Conservation (phyloP, 192 early-diverging fungal genomes). For the Linnemannia hyalina region DNA sequence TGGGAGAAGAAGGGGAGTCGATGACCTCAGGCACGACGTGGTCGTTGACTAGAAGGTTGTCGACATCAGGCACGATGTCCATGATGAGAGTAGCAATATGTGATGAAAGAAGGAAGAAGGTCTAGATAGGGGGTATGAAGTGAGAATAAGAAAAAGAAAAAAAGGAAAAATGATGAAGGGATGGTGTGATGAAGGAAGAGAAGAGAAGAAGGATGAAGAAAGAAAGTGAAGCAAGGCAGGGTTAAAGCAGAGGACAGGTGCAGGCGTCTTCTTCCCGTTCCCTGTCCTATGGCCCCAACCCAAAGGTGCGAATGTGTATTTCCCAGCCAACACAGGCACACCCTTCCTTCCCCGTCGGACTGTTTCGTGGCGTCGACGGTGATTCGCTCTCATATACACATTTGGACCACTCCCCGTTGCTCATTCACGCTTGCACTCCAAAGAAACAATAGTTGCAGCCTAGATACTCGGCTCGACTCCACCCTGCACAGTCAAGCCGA, state of each 20-base stretch:
- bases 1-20: slow-evolving; percentile 24
- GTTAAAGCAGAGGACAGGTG: background rate
- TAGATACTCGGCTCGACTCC: background rate
- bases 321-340: background rate
- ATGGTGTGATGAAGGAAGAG: background rate
- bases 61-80: slow-evolving; percentile 51
- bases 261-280: background rate
- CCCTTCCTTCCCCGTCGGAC: background rate
- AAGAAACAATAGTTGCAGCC: background rate
- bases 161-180: background rate
- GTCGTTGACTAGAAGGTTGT: slow-evolving; percentile 25
- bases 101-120: background rate
- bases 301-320: too few species aligned
- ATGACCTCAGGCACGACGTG: slow-evolving; percentile 37
- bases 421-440: background rate
- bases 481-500: background rate
- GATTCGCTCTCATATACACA: background rate
- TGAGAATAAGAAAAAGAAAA: background rate
- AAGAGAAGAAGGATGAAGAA: background rate
- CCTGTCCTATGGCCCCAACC: background rate
- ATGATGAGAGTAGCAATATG: slow-evolving; percentile 18
- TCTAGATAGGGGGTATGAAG: background rate
- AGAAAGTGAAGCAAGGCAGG: background rate
- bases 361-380: slow-evolving; percentile 10
- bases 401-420: too few species aligned